These are phyloP conservation scores for Cercospora brassicicola DNA, from an alignment of 2,329 filamentous ascomycete genomes.

Conservation along the genomic window DNA sequence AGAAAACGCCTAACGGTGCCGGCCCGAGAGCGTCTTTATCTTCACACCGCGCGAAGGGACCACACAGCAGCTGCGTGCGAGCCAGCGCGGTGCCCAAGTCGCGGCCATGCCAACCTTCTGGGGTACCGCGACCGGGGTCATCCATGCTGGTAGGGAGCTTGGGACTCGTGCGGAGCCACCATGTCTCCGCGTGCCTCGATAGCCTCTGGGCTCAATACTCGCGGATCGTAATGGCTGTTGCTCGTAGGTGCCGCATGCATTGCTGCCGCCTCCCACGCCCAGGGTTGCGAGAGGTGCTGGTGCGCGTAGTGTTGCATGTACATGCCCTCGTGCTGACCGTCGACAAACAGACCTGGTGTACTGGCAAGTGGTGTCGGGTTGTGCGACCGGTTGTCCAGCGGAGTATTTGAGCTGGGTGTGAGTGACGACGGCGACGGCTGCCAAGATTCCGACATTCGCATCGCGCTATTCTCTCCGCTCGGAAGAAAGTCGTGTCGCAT, in stretches of 20 bases:
- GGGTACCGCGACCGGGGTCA: conserved; percentile 16
- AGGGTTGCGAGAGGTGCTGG: conserved; percentile 2
- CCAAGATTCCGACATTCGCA: conserved; percentile 14
- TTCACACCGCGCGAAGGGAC: background rate
- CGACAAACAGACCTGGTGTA: conserved; percentile 1
- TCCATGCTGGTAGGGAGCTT: conserved; percentile 16
- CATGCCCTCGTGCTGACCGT: background rate
- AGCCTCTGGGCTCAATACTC: conserved; percentile 16
- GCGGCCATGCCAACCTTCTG: conserved; percentile 16
- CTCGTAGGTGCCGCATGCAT: conserved; percentile 4
- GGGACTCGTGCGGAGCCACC: conserved; percentile 19
- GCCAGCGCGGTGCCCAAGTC: background rate
- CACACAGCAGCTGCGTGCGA: background rate
- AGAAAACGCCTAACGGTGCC: conserved; percentile 18
- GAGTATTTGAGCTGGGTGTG: conserved; percentile 10
- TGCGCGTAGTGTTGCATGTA: background rate
- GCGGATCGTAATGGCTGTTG: conserved; percentile 13
- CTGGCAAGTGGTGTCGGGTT: conserved; percentile 11
- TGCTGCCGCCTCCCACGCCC: conserved; percentile 2
- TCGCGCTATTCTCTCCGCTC: background rate
- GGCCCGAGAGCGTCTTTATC: conserved; percentile 21
- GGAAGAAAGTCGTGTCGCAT: conserved; percentile 4
- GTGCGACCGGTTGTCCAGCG: conserved; percentile 9
- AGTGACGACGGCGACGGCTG: conserved; percentile 11
- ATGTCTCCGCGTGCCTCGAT: conserved; percentile 21